Evolutionary conservation across 1,284 basidiomycete genomes (phyloP).

Genomic region (Pseudozyma flocculosa): DNA sequence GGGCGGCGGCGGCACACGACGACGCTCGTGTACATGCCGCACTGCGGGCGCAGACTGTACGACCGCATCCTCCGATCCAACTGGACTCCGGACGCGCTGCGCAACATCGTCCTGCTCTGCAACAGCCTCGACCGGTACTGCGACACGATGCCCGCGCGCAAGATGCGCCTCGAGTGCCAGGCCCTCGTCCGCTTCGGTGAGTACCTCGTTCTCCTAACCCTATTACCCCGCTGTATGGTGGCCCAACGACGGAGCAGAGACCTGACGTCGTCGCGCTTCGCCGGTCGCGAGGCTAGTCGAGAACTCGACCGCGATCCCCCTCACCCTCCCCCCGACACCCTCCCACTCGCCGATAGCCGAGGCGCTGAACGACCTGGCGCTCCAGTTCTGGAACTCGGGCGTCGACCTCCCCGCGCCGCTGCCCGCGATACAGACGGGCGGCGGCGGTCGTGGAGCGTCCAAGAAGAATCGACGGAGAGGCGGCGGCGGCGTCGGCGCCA

Average conservation of each 20-base stretch:
- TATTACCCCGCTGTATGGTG: too few species aligned
- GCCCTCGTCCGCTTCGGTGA: too few species aligned
- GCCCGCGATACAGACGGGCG: background rate
- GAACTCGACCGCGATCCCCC: background rate
- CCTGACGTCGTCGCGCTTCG: background rate
- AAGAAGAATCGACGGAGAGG: too few species aligned
- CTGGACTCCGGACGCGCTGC: background rate
- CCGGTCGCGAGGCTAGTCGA: constrained; percentile 1
- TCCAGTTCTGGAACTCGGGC: constrained; percentile 5
- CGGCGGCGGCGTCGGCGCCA: too few species aligned
- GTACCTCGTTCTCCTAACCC: too few species aligned
- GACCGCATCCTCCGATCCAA: constrained; percentile 11
- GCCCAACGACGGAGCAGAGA: too few species aligned
- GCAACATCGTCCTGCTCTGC: constrained; percentile 5
- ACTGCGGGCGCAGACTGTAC: constrained; percentile 27
- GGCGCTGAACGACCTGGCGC: constrained; percentile 17
- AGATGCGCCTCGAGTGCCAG: too few species aligned
- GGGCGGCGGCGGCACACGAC: background rate
- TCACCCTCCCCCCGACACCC: background rate
- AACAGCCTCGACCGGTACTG: constrained; percentile 19
- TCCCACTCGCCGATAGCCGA: constrained; percentile 8
- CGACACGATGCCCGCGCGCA: background rate
- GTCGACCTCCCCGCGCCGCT: background rate
- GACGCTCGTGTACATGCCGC: constrained; percentile 29
- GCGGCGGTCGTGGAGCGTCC: too few species aligned